phyloP scores from a whole-genome alignment of 331 rosid species.

The Prunus yedoensis region DNA sequence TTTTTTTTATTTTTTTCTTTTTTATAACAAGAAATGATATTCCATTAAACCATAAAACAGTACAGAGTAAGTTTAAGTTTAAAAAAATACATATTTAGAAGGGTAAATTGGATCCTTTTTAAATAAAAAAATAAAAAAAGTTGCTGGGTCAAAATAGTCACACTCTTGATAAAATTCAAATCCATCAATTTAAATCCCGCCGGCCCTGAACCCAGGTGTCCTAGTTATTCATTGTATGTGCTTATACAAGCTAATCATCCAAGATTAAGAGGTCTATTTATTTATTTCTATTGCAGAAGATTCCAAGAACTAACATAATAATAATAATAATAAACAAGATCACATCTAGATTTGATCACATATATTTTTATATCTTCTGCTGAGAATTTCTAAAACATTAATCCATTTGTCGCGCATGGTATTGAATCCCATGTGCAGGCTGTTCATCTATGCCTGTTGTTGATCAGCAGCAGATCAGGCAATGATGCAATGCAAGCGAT shows the following conservation, averaged over 20 bases:
- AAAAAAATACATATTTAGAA: too few relatives aligned
- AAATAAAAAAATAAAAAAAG: too few relatives aligned
- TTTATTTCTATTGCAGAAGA: neutral
- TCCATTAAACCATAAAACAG: too few relatives aligned
- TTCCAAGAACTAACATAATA: neutral
- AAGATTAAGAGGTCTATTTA: neutral
- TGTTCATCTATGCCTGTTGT: neutral
- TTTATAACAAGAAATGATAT: too few relatives aligned
- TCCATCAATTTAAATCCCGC: neutral
- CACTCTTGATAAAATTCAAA: too few relatives aligned
- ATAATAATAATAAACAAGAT: neutral
- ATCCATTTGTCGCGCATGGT: constrained; percentile 1
- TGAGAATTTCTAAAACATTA: neutral
- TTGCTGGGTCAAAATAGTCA: too few relatives aligned
- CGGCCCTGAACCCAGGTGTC: neutral
- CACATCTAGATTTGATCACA: neutral
- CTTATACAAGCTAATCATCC: neutral
- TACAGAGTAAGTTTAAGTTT: too few relatives aligned
- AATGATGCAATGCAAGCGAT: neutral
- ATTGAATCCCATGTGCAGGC: neutral
- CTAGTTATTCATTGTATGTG: neutral
- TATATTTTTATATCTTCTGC: constrained; percentile 1
- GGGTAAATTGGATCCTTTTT: too few relatives aligned
- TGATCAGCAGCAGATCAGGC: constrained; percentile 2
- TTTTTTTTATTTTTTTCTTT: too few relatives aligned